Conservation (phyloP, 495 filamentous ascomycete genomes). For the Penicillium tannophilum region DNA sequence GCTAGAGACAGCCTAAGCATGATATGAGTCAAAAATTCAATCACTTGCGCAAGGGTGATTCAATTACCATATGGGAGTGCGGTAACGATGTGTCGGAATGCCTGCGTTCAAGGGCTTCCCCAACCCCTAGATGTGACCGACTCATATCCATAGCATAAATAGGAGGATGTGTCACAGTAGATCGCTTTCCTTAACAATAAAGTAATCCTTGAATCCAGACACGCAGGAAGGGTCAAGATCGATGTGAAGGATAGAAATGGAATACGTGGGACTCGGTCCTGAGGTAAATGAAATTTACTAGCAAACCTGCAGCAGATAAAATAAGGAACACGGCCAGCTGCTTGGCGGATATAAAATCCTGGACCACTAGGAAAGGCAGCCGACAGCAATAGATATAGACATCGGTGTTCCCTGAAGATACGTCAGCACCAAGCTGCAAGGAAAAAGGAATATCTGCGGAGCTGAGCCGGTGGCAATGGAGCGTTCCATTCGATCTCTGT, state of each 20-base stretch:
- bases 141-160: slow-evolving; percentile 20
- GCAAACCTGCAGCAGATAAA: neutral
- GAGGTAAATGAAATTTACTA: neutral
- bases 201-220: neutral
- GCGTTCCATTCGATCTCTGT: slow-evolving; percentile 14
- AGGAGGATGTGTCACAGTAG: no score
- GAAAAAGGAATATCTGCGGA: slow-evolving; percentile 25
- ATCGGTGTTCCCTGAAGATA: neutral
- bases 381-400: neutral
- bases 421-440: slow-evolving; percentile 26
- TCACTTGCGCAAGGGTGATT: slow-evolving; percentile 3
- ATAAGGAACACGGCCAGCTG: slow-evolving; percentile 2
- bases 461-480: slow-evolving; percentile 28
- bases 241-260: neutral
- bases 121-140: slow-evolving; percentile 12
- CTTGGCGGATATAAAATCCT: slow-evolving; percentile 17
- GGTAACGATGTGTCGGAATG: slow-evolving; percentile 26
- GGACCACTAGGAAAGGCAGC: neutral
- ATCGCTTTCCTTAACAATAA: no score
- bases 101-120: slow-evolving; percentile 26
- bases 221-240: neutral
- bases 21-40: neutral
- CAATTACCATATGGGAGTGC: slow-evolving; percentile 22
- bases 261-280: neutral
- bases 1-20: slow-evolving; percentile 3